Percentiles rank a stretch among this genome's conserved stretches.
Conservation (phyloP, 768 basidiomycete species). For the Rhodocollybia butyracea region DNA sequence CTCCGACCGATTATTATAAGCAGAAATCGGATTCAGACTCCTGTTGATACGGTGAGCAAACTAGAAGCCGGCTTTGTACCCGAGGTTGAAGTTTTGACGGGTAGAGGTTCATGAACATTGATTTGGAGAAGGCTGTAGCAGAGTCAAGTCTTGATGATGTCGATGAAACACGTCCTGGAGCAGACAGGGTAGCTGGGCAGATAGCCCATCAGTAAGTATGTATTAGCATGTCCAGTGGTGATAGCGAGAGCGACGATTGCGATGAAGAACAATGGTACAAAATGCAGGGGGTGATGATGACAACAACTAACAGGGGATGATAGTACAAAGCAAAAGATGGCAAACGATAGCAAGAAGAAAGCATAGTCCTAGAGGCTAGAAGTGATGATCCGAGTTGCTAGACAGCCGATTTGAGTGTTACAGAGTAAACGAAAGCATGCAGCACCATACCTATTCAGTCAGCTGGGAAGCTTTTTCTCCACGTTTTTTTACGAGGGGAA, state of each 20-base stretch:
- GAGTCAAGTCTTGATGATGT: too few species aligned
- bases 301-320: background rate
- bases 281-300: too few species aligned
- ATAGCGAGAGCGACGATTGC: background rate
- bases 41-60: too few species aligned
- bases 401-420: background rate
- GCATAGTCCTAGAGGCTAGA: background rate
- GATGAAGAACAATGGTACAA: background rate
- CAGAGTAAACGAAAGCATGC: background rate
- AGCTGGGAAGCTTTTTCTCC: background rate
- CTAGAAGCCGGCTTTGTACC: too few species aligned
- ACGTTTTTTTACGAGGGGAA: conserved; percentile 32
- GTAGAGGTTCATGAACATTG: too few species aligned
- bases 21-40: conserved; percentile 1
- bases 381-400: background rate
- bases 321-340: background rate
- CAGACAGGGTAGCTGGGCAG: too few species aligned
- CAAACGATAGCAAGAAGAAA: conserved; percentile 1
- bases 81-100: too few species aligned
- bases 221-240: too few species aligned
- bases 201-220: too few species aligned
- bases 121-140: too few species aligned
- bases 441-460: background rate
- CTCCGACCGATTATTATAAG: background rate
- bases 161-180: too few species aligned